These are phyloP conservation scores for Aspergillus quadrilineatus DNA, from an alignment of 2,329 filamentous ascomycete species.

Conservation along the genomic window DNA sequence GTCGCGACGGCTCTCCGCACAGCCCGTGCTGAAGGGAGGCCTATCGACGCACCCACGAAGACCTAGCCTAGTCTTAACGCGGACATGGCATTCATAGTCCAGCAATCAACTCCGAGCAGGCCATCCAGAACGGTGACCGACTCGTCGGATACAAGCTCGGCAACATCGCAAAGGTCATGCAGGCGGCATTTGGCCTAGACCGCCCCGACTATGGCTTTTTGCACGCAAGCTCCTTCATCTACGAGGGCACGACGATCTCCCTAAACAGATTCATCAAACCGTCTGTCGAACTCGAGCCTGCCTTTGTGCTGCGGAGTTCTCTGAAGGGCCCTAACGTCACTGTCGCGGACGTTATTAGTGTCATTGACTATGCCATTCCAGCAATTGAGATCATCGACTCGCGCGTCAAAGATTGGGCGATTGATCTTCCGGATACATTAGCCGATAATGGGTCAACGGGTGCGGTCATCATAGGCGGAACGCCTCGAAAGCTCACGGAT, in stretches of 20 bases:
- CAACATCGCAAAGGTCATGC: conserved; percentile 26
- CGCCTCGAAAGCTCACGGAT: conserved; percentile 17
- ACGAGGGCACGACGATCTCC: conserved; percentile 15
- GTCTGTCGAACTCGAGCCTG: conserved; percentile 21
- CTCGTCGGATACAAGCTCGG: conserved; percentile 23
- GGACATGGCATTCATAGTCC: conserved; percentile 17
- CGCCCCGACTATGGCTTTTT: conserved; percentile 23
- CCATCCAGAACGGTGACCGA: conserved; percentile 18
- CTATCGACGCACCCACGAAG: conserved; percentile 19
- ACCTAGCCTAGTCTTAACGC: conserved; percentile 17
- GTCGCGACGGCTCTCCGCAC: conserved; percentile 17
- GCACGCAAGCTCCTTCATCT: conserved; percentile 19
- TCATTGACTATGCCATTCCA: conserved; percentile 20
- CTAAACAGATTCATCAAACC: conserved; percentile 19
- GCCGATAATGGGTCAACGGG: conserved; percentile 22
- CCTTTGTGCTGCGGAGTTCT: conserved; percentile 15
- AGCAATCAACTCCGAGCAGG: conserved; percentile 17
- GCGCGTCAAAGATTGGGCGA: conserved; percentile 20
- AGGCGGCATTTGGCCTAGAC: conserved; percentile 21
- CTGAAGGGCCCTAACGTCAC: conserved; percentile 20
- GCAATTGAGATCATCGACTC: conserved; percentile 23
- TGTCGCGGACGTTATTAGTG: conserved; percentile 21
- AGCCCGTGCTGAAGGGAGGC: conserved; percentile 11
- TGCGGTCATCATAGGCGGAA: conserved; percentile 18
- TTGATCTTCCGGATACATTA: conserved; percentile 20